phyloP scores from a whole-genome alignment of 1,139 yeast species.

The Taphrina flavorubra region DNA sequence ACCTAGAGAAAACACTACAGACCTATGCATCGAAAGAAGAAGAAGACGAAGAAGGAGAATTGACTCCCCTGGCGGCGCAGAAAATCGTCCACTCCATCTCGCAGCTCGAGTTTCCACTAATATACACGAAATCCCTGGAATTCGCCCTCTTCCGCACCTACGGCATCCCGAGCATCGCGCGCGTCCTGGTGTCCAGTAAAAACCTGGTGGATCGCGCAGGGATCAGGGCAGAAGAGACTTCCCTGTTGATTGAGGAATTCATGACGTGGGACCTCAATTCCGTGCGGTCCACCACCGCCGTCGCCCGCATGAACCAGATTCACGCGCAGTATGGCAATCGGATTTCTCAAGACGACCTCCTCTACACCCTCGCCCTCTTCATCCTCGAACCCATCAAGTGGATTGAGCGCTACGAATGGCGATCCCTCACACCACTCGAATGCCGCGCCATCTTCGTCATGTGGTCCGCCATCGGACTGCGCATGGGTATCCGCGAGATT shows the following conservation, averaged over 20 bases:
- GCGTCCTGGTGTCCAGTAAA: conserved; percentile 10
- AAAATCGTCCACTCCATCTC: not conserved
- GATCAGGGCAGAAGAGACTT: conserved; percentile 19
- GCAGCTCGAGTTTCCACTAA: conserved; percentile 8
- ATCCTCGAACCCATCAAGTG: conserved; percentile 15
- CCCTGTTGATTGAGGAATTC: conserved; percentile 4
- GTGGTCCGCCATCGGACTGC: conserved; percentile 21
- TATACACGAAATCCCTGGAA: conserved; percentile 16
- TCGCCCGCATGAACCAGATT: conserved; percentile 15
- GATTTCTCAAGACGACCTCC: conserved; percentile 15
- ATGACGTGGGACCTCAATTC: conserved; percentile 16
- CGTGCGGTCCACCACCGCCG: conserved; percentile 15
- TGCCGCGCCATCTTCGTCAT: conserved; percentile 12
- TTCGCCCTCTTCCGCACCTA: conserved; percentile 23
- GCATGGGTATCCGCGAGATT: conserved; percentile 9
- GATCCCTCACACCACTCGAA: conserved; percentile 6
- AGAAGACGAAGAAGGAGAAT: not conserved
- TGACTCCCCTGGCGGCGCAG: conserved; percentile 14
- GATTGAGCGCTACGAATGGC: conserved; percentile 5
- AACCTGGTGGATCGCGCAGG: conserved; percentile 10
- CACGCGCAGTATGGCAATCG: conserved; percentile 11
- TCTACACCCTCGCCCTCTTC: conserved; percentile 19
- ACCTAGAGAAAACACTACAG: not conserved
- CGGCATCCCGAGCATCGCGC: conserved; percentile 16
- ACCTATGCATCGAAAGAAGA: not conserved